Conservation (phyloP, 805 yeast species). For the Yarrowia osloensis region DNA sequence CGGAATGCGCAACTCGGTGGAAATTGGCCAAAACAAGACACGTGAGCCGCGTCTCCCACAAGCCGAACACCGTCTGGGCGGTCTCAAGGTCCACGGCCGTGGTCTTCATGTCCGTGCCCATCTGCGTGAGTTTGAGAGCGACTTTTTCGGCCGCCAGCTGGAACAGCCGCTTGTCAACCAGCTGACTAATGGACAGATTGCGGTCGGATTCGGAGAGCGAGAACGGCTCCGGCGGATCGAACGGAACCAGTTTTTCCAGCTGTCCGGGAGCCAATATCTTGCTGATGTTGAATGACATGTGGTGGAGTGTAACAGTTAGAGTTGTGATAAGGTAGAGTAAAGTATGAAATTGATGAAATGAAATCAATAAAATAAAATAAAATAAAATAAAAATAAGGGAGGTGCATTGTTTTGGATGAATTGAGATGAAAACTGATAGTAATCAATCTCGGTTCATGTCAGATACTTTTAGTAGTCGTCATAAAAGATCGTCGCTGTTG, state of each 20-base stretch:
- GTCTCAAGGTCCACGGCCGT: constrained; percentile 11
- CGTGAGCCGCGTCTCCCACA: constrained; percentile 41
- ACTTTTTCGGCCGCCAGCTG: constrained; percentile 39
- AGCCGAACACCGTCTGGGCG: constrained; percentile 34
- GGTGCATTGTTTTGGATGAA: no score
- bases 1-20: constrained; percentile 42
- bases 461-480: no score
- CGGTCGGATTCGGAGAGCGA: background rate
- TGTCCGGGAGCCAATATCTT: constrained; percentile 16
- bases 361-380: no score
- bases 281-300: constrained; percentile 24
- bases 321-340: background rate
- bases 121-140: constrained; percentile 32
- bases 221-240: constrained; percentile 22
- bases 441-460: no score
- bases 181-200: constrained; percentile 21
- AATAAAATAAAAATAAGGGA: no score
- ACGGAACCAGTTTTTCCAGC: constrained; percentile 15
- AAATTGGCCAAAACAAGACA: constrained; percentile 39
- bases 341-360: no score
- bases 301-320: background rate
- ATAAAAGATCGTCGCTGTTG: no score
- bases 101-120: constrained; percentile 27
- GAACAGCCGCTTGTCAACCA: constrained; percentile 37
- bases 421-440: no score